Percentiles rank a stretch among this genome's conserved stretches.
Conservation (phyloP, 495 filamentous ascomycete genomes). For the Zalerion maritima region DNA sequence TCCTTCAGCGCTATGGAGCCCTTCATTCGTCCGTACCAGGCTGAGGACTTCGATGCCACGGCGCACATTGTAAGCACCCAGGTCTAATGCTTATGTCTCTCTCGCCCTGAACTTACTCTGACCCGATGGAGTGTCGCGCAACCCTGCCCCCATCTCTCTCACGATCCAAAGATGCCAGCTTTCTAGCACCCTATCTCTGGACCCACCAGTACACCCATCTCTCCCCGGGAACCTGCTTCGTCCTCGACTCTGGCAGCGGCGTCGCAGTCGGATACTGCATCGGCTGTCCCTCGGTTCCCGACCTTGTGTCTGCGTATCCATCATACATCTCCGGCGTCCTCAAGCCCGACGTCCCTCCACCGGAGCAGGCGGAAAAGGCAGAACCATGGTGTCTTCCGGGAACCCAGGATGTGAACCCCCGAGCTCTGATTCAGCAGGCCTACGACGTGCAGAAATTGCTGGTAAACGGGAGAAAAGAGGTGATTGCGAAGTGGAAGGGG, state of each 20-base stretch:
- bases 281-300: slow-evolving; percentile 20
- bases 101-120: neutral
- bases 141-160: slow-evolving; percentile 23
- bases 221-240: slow-evolving; percentile 19
- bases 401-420: no score
- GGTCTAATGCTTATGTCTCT: neutral
- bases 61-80: slow-evolving; percentile 19
- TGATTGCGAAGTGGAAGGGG: slow-evolving; percentile 15
- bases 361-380: slow-evolving; percentile 4
- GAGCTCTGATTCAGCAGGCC: slow-evolving; percentile 17
- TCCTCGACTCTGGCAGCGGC: slow-evolving; percentile 26
- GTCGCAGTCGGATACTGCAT: slow-evolving; percentile 26
- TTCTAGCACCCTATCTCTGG: slow-evolving; percentile 28
- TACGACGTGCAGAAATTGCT: slow-evolving; percentile 20
- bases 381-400: no score
- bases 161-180: slow-evolving; percentile 9
- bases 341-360: slow-evolving; percentile 7
- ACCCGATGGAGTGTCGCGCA: slow-evolving; percentile 19
- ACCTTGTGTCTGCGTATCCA: slow-evolving; percentile 14
- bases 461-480: slow-evolving; percentile 15
- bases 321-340: slow-evolving; percentile 19
- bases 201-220: slow-evolving; percentile 28
- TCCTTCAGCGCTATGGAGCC: no score
- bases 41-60: slow-evolving; percentile 17
- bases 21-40: slow-evolving; percentile 19